Percentiles rank a stretch among this genome's conserved stretches.
phyloP scores from a whole-genome alignment of 352 stramenopile genomes.

The Hyphochytrium catenoides region DNA sequence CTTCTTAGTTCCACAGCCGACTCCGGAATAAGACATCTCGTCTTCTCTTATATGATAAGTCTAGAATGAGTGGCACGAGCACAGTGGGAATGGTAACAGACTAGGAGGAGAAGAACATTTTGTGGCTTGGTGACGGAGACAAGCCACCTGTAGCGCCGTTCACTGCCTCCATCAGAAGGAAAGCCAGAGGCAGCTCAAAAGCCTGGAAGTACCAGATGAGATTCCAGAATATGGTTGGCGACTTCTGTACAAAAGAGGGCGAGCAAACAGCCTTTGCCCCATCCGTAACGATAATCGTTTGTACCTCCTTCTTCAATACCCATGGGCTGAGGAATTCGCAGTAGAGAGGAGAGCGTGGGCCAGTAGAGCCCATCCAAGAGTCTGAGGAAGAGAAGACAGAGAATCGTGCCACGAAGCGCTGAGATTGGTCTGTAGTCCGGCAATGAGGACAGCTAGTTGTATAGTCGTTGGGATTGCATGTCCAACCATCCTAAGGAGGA shows the following conservation, averaged over 20 bases:
- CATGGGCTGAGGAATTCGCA: slow-evolving; percentile 35
- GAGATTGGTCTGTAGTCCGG: slow-evolving; percentile 17
- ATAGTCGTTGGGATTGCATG: slow-evolving; percentile 38
- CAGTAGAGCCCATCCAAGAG: slow-evolving; percentile 16
- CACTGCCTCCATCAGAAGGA: too few relatives aligned
- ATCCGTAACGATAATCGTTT: slow-evolving; percentile 17
- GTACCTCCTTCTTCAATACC: slow-evolving; percentile 38
- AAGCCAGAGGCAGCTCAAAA: slow-evolving; percentile 5
- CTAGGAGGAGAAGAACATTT: too few relatives aligned
- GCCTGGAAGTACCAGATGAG: slow-evolving; percentile 7
- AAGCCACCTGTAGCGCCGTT: too few relatives aligned
- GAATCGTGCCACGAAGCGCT: slow-evolving; percentile 44
- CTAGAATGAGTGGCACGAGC: too few relatives aligned
- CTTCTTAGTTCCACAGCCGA: too few relatives aligned
- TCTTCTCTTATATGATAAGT: too few relatives aligned
- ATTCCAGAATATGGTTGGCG: slow-evolving; percentile 7
- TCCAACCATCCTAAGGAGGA: too few relatives aligned
- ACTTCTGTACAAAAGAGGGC: not conserved
- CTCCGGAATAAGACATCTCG: too few relatives aligned
- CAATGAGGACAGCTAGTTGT: slow-evolving; percentile 29
- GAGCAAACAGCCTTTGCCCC: slow-evolving; percentile 4
- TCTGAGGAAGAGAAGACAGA: slow-evolving; percentile 13
- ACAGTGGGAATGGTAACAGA: too few relatives aligned
- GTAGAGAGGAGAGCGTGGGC: slow-evolving; percentile 22
- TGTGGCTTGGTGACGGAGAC: too few relatives aligned